Percentiles rank a stretch among this genome's conserved stretches.
These are phyloP conservation scores for Trametes pubescens DNA, from an alignment of 1,284 basidiomycete genomes.

Conservation along the genomic window DNA sequence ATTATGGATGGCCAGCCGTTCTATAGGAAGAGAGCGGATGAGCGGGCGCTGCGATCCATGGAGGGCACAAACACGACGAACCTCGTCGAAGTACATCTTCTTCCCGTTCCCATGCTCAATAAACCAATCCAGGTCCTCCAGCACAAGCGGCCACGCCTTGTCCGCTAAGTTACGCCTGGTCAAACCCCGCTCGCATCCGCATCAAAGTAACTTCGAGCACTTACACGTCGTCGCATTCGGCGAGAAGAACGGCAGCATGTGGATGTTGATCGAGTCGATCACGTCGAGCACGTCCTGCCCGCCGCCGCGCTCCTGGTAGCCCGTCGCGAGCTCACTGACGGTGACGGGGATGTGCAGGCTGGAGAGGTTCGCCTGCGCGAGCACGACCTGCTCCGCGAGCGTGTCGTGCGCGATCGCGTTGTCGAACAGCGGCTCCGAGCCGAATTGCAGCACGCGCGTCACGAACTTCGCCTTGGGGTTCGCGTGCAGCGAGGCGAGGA, in stretches of 20 bases:
- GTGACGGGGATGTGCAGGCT: slow-evolving; percentile 71
- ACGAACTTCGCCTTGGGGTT: slow-evolving; percentile 75
- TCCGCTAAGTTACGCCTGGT: no score
- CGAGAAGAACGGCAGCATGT: slow-evolving; percentile 81
- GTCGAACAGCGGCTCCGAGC: slow-evolving; percentile 81
- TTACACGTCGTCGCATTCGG: slow-evolving; percentile 64
- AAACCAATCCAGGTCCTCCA: slow-evolving; percentile 69
- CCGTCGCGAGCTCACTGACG: slow-evolving; percentile 59
- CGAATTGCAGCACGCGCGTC: slow-evolving; percentile 73
- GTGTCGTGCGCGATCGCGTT: slow-evolving; percentile 56
- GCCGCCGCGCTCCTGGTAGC: slow-evolving; percentile 59
- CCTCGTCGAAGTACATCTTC: slow-evolving; percentile 78
- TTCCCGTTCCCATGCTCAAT: slow-evolving; percentile 64
- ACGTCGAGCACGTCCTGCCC: slow-evolving; percentile 67
- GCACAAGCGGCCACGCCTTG: slow-evolving; percentile 66
- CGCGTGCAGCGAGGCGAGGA: slow-evolving; percentile 62
- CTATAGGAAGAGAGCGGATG: slow-evolving; percentile 44
- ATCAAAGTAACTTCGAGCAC: slow-evolving; percentile 22
- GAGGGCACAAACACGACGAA: slow-evolving; percentile 33
- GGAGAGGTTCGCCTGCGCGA: slow-evolving; percentile 59
- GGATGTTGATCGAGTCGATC: slow-evolving; percentile 72
- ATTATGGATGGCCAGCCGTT: slow-evolving; percentile 79
- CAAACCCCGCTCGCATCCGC: no score
- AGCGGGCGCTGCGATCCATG: background rate
- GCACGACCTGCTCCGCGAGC: slow-evolving; percentile 64